Percentiles rank a stretch among this genome's conserved stretches.
phyloP scores from a whole-genome alignment of 257 asterid species.

The Capsicum rhomboideum region DNA sequence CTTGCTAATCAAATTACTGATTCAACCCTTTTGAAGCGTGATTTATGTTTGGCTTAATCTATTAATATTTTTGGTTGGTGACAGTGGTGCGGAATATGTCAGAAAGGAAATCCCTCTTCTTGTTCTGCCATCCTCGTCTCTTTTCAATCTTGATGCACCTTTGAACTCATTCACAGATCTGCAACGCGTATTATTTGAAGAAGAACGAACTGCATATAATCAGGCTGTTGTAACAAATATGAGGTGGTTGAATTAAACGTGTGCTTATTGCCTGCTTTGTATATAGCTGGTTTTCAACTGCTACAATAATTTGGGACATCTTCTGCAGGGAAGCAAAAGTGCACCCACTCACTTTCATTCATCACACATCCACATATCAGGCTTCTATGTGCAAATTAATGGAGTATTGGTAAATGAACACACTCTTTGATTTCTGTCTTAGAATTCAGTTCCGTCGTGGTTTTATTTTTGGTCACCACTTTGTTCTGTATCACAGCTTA shows the following conservation, averaged over 20 bases:
- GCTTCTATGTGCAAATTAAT: conserved; percentile 98
- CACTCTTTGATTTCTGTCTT: not conserved
- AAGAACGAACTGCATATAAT: conserved; percentile 81
- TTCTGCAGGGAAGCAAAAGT: conserved; percentile 57
- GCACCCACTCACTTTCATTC: conserved; percentile 84
- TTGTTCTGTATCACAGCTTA: conserved; percentile 48
- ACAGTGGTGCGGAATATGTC: conserved; percentile 92
- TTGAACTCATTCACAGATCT: conserved; percentile 65
- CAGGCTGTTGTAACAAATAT: conserved; percentile 62
- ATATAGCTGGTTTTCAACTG: not conserved
- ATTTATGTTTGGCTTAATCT: not conserved
- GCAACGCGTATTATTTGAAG: conserved; percentile 79
- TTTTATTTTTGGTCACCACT: conserved; percentile 7
- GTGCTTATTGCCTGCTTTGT: not conserved
- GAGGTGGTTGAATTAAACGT: conserved; percentile 32
- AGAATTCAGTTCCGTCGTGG: not conserved
- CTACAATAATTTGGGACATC: conserved; percentile 2
- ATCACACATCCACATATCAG: conserved; percentile 93
- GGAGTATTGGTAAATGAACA: conserved; percentile 66
- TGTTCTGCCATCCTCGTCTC: conserved; percentile 63
- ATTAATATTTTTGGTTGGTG: conserved; percentile 19
- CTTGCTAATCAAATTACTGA: not conserved
- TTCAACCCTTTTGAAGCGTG: not conserved
- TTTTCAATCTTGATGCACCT: conserved; percentile 66
- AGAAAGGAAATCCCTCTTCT: conserved; percentile 90